Percentiles rank a stretch among this genome's conserved stretches.
Evolutionary conservation across 768 basidiomycete species (phyloP).

Genomic region (Phaeotremella skinneri): DNA sequence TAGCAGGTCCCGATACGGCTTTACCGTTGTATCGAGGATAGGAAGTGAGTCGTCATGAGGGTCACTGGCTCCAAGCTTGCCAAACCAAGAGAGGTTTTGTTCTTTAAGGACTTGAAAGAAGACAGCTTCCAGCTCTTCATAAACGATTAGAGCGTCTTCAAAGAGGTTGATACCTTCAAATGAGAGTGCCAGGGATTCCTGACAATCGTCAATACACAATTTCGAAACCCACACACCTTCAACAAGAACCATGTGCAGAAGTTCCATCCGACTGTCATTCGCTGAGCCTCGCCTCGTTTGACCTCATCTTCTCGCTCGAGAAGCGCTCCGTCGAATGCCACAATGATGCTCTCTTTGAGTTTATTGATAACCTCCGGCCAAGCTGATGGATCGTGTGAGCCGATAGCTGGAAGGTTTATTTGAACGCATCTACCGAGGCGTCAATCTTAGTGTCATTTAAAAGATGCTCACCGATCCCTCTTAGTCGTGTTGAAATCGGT

Average conservation of each 20-base stretch:
- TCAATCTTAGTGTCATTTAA: not conserved
- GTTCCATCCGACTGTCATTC: constrained; percentile 95
- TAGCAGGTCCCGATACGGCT: constrained; percentile 85
- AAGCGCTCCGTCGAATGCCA: constrained; percentile 76
- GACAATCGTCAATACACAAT: constrained; percentile 3
- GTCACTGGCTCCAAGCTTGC: constrained; percentile 69
- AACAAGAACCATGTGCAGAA: constrained; percentile 95
- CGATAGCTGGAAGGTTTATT: constrained; percentile 52
- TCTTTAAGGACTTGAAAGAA: constrained; percentile 59
- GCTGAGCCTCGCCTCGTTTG: constrained; percentile 79
- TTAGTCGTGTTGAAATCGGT: constrained; percentile 89
- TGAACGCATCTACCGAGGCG: constrained; percentile 35
- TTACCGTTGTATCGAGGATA: constrained; percentile 72
- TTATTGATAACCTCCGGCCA: constrained; percentile 88
- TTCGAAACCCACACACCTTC: constrained; percentile 61
- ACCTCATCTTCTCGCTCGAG: constrained; percentile 84
- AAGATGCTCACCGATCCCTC: constrained; percentile 66
- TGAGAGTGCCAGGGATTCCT: constrained; percentile 92
- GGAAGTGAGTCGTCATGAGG: constrained; percentile 75
- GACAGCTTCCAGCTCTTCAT: constrained; percentile 83
- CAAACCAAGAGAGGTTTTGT: constrained; percentile 77
- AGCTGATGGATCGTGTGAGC: constrained; percentile 68
- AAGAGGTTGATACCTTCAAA: constrained; percentile 84
- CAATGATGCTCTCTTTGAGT: constrained; percentile 83
- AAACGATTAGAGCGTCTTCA: constrained; percentile 84